Evolutionary conservation across 495 filamentous ascomycete species (phyloP), one percentile per base, ranked within the genome.

Genomic region (Penicillium crystallinum): DNA sequence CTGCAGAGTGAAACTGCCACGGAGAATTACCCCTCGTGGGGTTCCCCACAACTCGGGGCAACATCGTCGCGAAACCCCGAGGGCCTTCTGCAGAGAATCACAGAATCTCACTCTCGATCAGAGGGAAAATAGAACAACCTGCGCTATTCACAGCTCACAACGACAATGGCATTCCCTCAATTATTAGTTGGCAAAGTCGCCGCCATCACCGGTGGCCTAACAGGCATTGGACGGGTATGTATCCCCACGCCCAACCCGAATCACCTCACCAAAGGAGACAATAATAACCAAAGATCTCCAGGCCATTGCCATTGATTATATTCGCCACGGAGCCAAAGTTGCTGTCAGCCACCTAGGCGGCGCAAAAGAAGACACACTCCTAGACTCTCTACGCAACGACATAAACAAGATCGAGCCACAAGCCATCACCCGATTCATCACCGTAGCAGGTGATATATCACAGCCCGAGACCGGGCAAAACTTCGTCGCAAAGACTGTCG

Each of bases 151-250:
- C 17, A 41, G 18, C 4, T 36, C 6, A 14, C 36, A 29, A 33
- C 42, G 53, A 36, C 18, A 55, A 73, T 73, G 71, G 46, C 62
- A 62, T 53, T 63, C 14, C 67, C 67, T 5, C 75, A 79, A 61
- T 74, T 88, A 55, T 77, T 91, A 35, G 67, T 71, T 49, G 78
- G 77, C 67, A 89, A 89, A 61, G 82, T 83, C 3, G 84, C 85
- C 64, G 85, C 87, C 63, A 84, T 91, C 54, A 90, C 87, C 4
- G 87, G 87, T 54, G 85, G 84, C 36, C 80, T 85, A 1, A 88
- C 87, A 1, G 87, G 87, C 48, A 91, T 91, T 57, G 87, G 87
- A 39, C 77, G 86, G 27, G 72, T 73, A 67, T 11, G 56, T 36
- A 8, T 21, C 7, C 34, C 34, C 10, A 46, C 8, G 8, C 9